Base-by-base conservation (phyloP, 345 rosid species). In the Gossypium australe region DNA sequence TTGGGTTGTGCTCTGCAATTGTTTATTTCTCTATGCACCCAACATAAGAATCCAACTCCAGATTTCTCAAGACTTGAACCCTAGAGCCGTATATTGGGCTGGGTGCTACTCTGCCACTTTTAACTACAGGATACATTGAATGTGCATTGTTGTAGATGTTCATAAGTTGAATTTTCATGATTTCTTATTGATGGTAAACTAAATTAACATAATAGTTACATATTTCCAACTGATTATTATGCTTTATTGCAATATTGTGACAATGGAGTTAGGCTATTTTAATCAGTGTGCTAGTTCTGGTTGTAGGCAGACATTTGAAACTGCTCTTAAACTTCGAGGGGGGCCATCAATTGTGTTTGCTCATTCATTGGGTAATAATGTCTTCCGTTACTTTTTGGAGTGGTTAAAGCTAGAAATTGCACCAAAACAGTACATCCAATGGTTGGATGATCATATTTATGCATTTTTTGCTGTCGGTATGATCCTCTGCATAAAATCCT, bases 401-500 rank as follows among this genome's bases (percentile, higher is more conserved):
- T 95, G 99, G 99, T 75, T 95, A 80, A 95, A 93, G 86, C 93
- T 95, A 48, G 98, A 95, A 88, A 90, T 95, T 84, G 98, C 99
- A 41, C 99, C 99, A 69, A 95, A 93, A 76, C 92, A 88, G 62
- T 95, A 95, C 82, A 76, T 79, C 67, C 78, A 80, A 81, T 95
- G 99, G 99, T 89, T 93, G 82, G 99, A 95, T 78, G 87, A 85
- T 67, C 99, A 95, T 75, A 93, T 95, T 44, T 91, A 91, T 84
- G 98, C 98, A 67, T 95, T 89, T 77, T 95, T 95, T 78, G 89
- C 99, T 75, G 97, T 95, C 17, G 98, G 98, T 95, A 91, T 80
- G 84, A 77, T 75, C 71, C 25, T 47, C 73, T 70, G 24, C 70
- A 53, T 45, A 16, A 56, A 75, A 63, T 64, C 70, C 11, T 71